Base-by-base conservation (phyloP, 2,329 filamentous ascomycete genomes). In the Penicillium carneum region DNA sequence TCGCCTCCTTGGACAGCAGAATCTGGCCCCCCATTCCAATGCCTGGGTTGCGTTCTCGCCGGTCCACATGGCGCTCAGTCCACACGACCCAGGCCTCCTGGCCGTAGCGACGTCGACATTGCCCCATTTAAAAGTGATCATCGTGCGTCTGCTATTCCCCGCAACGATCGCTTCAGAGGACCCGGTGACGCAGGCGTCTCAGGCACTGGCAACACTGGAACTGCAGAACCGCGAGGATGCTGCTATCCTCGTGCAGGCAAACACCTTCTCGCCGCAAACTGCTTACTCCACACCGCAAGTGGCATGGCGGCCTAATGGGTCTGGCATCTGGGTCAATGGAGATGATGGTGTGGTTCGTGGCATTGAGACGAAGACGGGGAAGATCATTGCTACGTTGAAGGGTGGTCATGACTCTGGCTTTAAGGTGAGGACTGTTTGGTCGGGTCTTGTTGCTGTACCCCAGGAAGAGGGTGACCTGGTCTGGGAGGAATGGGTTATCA, bases 11-110 rank as follows among this genome's bases (percentile, higher is more conserved):
- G 86, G 85, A 26, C 81, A 79, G 60, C 86, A 88, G 66, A 88
- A 88, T 64, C 79, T 88, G 2, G 85, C 86, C 9, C 86, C 86
- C 1, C 82, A 86, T 68, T 87, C 85, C 3, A 88, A 85, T 69
- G 81, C 86, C n/a, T 89, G 87, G 87, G 76, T 87, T 14, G 81
- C 85, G 1, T 89, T 88, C 70, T 87, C 86, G 0, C 86, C 87
- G 0, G 84, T 84, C 7, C 82, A 83, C 46, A 76, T 89, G 20
- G 82, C 84, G 9, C 70, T 85, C 1, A 85, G 80, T 59, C 87
- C 87, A 0, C 80, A 76, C 2, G 84, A 88, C 66, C 76, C 83
- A 1, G 79, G 79, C 4, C 70, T 89, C 1, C 65, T 87, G 1
- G 87, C 87, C 1, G 80, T 89, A 7, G 86, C 85, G 11, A 88